Conservation (phyloP, 2,329 filamentous ascomycete genomes). For the Madurella fahalii region DNA sequence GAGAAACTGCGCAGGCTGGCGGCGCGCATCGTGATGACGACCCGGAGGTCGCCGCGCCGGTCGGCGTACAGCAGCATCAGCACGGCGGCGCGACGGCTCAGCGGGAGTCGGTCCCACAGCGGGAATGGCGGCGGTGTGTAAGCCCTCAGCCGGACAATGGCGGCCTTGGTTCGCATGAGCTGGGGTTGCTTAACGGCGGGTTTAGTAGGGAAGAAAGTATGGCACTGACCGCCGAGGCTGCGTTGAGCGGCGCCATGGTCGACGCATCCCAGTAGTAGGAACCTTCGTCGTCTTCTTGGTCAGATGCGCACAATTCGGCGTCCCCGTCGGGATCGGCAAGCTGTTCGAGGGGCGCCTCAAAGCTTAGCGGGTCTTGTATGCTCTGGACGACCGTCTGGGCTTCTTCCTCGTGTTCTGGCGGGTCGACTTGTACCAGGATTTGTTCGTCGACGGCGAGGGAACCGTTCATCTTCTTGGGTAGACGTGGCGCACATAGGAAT, state of each 20-base stretch:
- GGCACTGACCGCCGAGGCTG: slow-evolving; percentile 50
- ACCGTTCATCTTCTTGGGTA: slow-evolving; percentile 14
- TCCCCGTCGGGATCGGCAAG: neutral
- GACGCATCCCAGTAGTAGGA: slow-evolving; percentile 55
- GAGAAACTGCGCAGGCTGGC: slow-evolving; percentile 63
- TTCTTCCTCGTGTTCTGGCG: slow-evolving; percentile 10
- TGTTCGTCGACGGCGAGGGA: slow-evolving; percentile 2
- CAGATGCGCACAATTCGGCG: neutral
- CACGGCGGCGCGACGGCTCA: slow-evolving; percentile 74
- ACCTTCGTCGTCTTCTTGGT: slow-evolving; percentile 30
- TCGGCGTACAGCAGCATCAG: slow-evolving; percentile 86
- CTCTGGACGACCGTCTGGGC: slow-evolving; percentile 22
- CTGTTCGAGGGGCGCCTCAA: slow-evolving; percentile 1
- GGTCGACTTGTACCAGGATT: slow-evolving; percentile 1
- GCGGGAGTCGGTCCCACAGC: slow-evolving; percentile 57
- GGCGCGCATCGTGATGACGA: slow-evolving; percentile 66
- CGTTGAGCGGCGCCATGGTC: slow-evolving; percentile 54
- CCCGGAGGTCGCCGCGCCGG: slow-evolving; percentile 68
- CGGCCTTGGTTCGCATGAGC: slow-evolving; percentile 40
- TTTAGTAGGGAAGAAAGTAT: neutral
- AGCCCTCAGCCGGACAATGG: slow-evolving; percentile 56
- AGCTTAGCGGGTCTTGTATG: slow-evolving; percentile 19
- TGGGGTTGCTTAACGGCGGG: slow-evolving; percentile 9
- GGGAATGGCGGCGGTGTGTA: slow-evolving; percentile 59
- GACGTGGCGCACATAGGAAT: neutral